phyloP scores from a whole-genome alignment of 73 alveolate genomes.

The Halteria grandinella region DNA sequence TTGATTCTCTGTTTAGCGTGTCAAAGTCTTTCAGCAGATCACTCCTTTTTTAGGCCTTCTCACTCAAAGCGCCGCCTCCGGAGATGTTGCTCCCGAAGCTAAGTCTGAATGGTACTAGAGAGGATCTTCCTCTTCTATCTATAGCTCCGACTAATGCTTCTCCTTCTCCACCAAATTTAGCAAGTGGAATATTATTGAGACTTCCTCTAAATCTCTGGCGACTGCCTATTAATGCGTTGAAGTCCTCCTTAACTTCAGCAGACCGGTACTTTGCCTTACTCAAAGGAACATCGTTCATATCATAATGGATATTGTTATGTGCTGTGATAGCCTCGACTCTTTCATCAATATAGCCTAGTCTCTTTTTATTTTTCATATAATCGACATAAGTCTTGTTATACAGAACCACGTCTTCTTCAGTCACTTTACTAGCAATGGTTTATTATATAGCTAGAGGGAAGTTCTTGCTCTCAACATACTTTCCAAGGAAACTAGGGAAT shows the following conservation, averaged over 20 bases:
- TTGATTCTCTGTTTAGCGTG: slow-evolving; percentile 4
- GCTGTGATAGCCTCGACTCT: background rate
- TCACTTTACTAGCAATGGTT: background rate
- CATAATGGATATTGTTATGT: background rate
- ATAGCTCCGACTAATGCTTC: background rate
- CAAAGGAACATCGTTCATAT: slow-evolving; percentile 19
- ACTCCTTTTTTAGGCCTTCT: slow-evolving; percentile 15
- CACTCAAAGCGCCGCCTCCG: background rate
- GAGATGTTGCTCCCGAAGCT: slow-evolving; percentile 11
- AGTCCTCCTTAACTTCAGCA: slow-evolving; percentile 21
- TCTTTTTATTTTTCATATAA: background rate
- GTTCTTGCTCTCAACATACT: slow-evolving; percentile 11
- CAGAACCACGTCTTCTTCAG: background rate
- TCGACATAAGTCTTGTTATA: slow-evolving; percentile 16
- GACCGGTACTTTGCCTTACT: slow-evolving; percentile 26
- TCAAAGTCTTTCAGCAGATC: slow-evolving; percentile 17
- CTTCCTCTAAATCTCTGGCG: slow-evolving; percentile 34
- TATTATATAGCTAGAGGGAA: slow-evolving; percentile 5
- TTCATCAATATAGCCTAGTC: background rate
- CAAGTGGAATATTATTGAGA: background rate
- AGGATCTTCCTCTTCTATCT: slow-evolving; percentile 39
- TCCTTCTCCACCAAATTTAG: background rate
- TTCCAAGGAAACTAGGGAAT: slow-evolving; percentile 1
- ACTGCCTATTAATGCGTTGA: background rate
- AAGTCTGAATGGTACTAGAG: slow-evolving; percentile 36